Conservation (phyloP, 139 green algal genomes). For the Chlorokybus atmophyticus region DNA sequence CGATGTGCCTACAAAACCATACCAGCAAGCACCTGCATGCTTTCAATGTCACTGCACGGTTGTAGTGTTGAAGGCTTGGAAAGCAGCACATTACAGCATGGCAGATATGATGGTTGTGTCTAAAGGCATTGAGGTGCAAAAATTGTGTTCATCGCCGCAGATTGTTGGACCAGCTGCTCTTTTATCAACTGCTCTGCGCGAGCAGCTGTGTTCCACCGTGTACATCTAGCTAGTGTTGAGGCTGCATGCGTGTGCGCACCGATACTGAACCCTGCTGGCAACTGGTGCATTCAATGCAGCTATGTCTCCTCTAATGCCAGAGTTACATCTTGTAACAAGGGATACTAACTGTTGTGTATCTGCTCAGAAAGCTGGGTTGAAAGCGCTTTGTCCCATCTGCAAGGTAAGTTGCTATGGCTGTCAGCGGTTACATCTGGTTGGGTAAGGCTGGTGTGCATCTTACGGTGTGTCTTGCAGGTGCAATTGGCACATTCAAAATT, state of each 20-base stretch:
- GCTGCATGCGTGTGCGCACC: neutral
- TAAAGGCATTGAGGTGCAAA: too few species aligned
- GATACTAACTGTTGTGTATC: neutral
- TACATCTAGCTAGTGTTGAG: neutral
- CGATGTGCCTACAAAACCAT: too few species aligned
- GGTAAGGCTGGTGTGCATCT: neutral
- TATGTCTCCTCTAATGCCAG: neutral
- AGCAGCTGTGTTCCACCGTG: neutral
- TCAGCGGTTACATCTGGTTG: neutral
- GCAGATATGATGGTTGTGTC: too few species aligned
- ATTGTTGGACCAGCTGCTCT: too few species aligned
- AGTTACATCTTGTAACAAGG: neutral
- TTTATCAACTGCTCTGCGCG: too few species aligned
- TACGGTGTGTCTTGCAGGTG: constrained; percentile 11
- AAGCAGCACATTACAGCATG: too few species aligned
- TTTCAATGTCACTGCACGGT: too few species aligned
- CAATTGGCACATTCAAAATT: constrained; percentile 14
- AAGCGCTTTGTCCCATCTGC: constrained; percentile 17
- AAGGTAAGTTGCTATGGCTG: constrained; percentile 10
- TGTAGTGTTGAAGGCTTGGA: too few species aligned
- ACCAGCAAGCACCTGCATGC: too few species aligned
- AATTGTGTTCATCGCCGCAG: too few species aligned
- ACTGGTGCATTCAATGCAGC: neutral
- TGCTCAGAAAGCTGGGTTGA: constrained; percentile 7
- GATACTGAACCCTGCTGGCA: neutral